Evolutionary conservation across 169 alveolate genomes (phyloP), one percentile per base, ranked within the genome.

Genomic region (Plasmodium blacklocki): DNA sequence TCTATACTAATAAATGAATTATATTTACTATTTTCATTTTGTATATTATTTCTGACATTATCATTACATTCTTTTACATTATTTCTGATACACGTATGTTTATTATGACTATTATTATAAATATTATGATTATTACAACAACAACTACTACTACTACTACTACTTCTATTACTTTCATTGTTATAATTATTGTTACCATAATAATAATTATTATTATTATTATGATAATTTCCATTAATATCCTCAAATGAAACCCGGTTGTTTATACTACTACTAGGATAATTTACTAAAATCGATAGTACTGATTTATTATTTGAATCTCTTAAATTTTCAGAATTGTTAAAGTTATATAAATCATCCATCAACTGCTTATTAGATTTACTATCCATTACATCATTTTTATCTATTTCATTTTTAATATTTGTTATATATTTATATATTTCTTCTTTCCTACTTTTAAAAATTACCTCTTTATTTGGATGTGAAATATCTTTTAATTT

Each of bases 221-320:
- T 62, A 47, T 49, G 23, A 29, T 63, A 59, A 74, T 56, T 56
- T 56, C 0, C 11, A 56, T 74, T 60, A 45, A 59, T 9, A 74
- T 21, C 45, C 58, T 32, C 26, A 14, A 59, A 23, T 14, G 52
- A 59, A 73, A 2, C 49, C 18, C 58, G 7, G 49, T 43, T 49
- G 26, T 18, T 75, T 62, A 15, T 63, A 18, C 43, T 75, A 62
- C 50, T 52, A 50, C 19, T 26, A 62, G 63, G 18, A 63, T 52
- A 8, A 32, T 76, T 76, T 59, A 23, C 63, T 56, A 32, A 43
- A 67, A 67, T 8, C n/a, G 90, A 80, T 54, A 43, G 64, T 72
- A 67, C 45, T 43, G 32, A 67, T 15, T 45, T 80, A 29, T 43
- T 18, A 80, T 59, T 47, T 49, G 67, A 29, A 58, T 80, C 14